These are phyloP conservation scores for Ophiostoma triangulosporum DNA, from an alignment of 2,329 filamentous ascomycete genomes.

Conservation along the genomic window DNA sequence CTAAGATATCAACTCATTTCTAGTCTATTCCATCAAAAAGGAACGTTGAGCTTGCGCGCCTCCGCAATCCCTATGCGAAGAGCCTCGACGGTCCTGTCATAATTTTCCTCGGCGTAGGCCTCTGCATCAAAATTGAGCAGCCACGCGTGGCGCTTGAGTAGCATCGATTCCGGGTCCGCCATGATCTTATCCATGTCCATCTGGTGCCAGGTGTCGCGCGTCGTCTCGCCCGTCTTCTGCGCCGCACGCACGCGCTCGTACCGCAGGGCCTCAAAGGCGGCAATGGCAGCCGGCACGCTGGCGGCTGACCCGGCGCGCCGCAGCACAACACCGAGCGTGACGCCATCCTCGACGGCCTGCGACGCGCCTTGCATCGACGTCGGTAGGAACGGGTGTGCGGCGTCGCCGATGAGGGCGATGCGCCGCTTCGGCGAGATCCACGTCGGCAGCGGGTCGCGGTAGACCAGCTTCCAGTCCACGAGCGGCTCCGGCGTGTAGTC, in stretches of 20 bases:
- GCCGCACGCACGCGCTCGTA: slow-evolving; percentile 20
- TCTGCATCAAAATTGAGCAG: slow-evolving; percentile 21
- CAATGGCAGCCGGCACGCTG: slow-evolving; percentile 16
- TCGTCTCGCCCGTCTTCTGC: slow-evolving; percentile 21
- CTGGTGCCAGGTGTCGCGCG: slow-evolving; percentile 21
- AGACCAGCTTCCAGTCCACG: slow-evolving; percentile 29
- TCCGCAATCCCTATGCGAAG: slow-evolving; percentile 10
- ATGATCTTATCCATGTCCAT: slow-evolving; percentile 18
- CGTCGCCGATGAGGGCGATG: slow-evolving; percentile 33
- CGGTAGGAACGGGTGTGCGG: slow-evolving; percentile 36
- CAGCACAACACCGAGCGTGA: slow-evolving; percentile 26
- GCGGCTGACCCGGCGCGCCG: slow-evolving; percentile 5
- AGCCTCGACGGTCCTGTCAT: slow-evolving; percentile 11
- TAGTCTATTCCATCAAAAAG: neutral
- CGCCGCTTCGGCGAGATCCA: slow-evolving; percentile 28
- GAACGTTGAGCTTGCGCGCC: slow-evolving; percentile 10
- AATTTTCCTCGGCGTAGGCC: slow-evolving; percentile 18
- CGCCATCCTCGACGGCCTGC: slow-evolving; percentile 36
- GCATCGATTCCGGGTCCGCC: slow-evolving; percentile 19
- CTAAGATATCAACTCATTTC: no score
- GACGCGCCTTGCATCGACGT: slow-evolving; percentile 34
- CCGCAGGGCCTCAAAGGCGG: slow-evolving; percentile 20
- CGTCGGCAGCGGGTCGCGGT: slow-evolving; percentile 28
- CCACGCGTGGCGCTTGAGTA: slow-evolving; percentile 19
- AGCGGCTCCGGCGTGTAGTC: slow-evolving; percentile 25